Conservation (phyloP, 2,329 filamentous ascomycete genomes). For the Mariannaea sp. region DNA sequence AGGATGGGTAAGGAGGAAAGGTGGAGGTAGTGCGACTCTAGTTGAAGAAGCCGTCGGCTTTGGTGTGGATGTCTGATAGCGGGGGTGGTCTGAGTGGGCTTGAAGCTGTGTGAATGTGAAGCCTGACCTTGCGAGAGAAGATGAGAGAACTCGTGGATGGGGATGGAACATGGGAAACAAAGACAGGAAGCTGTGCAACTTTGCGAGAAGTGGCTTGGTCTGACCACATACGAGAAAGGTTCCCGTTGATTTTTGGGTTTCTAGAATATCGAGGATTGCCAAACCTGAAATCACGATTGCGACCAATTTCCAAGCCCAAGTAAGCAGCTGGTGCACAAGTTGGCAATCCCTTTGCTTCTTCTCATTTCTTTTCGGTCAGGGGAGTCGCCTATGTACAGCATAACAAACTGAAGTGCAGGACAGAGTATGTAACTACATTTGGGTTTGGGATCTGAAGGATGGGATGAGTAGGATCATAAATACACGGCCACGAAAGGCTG, state of each 20-base stretch:
- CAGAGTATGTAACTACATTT: no score
- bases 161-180: not conserved
- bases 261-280: not conserved
- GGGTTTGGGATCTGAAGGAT: not conserved
- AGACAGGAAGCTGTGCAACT: not conserved
- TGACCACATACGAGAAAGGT: not conserved
- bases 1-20: constrained; percentile 24
- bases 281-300: constrained; percentile 1
- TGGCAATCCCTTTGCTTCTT: constrained; percentile 1
- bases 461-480: no score
- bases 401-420: no score
- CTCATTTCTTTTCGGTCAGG: constrained; percentile 2
- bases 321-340: not conserved
- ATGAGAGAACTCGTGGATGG: not conserved
- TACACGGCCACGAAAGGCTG: no score
- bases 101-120: not conserved
- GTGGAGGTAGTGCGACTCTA: constrained; percentile 26
- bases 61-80: constrained; percentile 18
- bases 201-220: not conserved
- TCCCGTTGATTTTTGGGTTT: not conserved
- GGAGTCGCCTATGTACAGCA: no score
- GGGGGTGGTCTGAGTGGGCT: constrained; percentile 16
- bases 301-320: constrained; percentile 7
- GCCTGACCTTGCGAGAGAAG: constrained; percentile 4
- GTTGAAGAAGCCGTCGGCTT: constrained; percentile 23